Conservation (phyloP, 768 basidiomycete species). For the Pulveroboletus frians region DNA sequence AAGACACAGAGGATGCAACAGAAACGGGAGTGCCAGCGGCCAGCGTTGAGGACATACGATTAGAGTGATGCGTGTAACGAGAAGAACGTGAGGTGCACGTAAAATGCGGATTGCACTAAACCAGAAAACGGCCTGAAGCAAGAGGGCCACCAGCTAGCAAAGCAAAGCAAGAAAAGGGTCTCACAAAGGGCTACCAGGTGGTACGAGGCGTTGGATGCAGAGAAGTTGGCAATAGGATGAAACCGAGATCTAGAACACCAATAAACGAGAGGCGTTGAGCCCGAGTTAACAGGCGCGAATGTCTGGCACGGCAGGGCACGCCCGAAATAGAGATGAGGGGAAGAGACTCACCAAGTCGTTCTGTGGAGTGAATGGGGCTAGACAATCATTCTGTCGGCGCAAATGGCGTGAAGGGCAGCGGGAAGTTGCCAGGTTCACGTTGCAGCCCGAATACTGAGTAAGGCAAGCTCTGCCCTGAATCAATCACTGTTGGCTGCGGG, state of each 20-base stretch:
- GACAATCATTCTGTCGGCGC: constrained; percentile 17
- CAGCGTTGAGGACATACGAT: constrained; percentile 21
- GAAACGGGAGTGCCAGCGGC: constrained; percentile 10
- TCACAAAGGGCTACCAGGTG: background rate
- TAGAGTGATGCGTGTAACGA: constrained; percentile 5
- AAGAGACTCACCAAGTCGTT: constrained; percentile 16
- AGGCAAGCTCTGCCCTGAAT: constrained; percentile 16
- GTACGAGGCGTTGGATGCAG: background rate
- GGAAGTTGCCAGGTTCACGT: constrained; percentile 11
- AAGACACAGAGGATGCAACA: constrained; percentile 6
- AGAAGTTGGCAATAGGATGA: constrained; percentile 2
- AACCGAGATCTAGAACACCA: background rate
- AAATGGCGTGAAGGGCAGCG: constrained; percentile 19
- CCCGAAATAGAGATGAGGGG: background rate
- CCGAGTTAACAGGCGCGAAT: background rate
- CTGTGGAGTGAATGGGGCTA: constrained; percentile 14
- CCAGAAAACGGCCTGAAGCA: constrained; percentile 3
- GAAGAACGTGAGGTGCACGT: constrained; percentile 9
- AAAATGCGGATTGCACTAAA: background rate
- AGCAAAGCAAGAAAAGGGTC: constrained; percentile 3
- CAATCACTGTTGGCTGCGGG: constrained; percentile 6
- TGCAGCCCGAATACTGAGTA: constrained; percentile 13
- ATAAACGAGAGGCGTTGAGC: background rate
- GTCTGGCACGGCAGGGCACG: background rate
- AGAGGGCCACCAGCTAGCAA: constrained; percentile 1